Percentiles rank a stretch among this genome's conserved stretches.
These are phyloP conservation scores for Berkeleyomyces basicola DNA, from an alignment of 2,329 filamentous ascomycete species.

Conservation along the genomic window DNA sequence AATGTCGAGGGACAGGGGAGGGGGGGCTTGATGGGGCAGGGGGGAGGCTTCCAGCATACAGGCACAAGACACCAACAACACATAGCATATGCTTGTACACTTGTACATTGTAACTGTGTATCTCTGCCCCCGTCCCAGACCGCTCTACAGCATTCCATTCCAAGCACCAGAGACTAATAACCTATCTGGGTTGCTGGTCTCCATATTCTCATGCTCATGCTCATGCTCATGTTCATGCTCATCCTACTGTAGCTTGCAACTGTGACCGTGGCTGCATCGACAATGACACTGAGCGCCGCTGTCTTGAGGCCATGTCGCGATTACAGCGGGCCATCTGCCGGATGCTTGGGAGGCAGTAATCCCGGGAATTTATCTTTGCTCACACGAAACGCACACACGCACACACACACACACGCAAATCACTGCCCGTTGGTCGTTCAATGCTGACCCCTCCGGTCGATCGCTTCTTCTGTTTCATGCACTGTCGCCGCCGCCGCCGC, in stretches of 20 bases:
- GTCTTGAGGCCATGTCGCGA: background rate
- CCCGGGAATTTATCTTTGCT: no score
- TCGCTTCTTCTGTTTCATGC: background rate
- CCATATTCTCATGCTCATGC: background rate
- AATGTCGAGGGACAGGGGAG: background rate
- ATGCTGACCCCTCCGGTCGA: background rate
- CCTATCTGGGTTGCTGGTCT: background rate
- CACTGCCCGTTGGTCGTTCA: background rate
- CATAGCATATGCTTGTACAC: no score
- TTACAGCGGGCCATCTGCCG: no score
- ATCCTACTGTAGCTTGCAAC: background rate
- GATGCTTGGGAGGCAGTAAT: no score
- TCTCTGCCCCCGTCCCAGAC: background rate
- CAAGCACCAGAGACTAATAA: background rate
- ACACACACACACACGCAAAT: background rate
- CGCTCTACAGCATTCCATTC: background rate
- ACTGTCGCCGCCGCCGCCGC: background rate
- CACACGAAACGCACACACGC: background rate
- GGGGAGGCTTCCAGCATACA: no score
- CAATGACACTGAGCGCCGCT: background rate
- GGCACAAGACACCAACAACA: no score
- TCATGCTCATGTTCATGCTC: background rate
- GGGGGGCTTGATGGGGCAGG: background rate
- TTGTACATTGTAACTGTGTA: no score
- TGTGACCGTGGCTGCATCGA: background rate